Percentiles rank a stretch among this genome's conserved stretches.
These are phyloP conservation scores for Raddia distichophylla DNA, from an alignment of 176 grass and related monocot genomes.

Conservation along the genomic window DNA sequence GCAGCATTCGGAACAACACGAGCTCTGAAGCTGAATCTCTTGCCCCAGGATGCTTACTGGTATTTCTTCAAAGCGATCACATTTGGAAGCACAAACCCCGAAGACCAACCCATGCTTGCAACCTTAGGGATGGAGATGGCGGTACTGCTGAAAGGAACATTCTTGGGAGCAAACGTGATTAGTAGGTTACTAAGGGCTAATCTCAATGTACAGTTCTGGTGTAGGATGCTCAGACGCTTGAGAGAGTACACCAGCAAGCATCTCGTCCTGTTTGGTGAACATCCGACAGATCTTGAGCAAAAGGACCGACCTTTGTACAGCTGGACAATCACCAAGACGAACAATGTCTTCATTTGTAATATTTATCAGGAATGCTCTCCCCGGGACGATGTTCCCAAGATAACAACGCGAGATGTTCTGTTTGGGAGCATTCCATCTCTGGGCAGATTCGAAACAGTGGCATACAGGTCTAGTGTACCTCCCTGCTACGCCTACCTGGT, in stretches of 20 bases:
- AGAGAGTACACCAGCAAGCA: constrained; percentile 5
- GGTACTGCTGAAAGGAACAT: not conserved
- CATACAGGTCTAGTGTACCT: constrained; percentile 36
- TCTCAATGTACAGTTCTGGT: not conserved
- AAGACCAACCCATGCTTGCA: constrained; percentile 12
- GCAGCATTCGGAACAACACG: not conserved
- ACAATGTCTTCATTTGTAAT: not conserved
- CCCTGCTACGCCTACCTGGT: constrained; percentile 34
- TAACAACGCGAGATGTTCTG: not conserved
- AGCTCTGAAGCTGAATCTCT: not conserved
- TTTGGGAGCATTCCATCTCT: not conserved
- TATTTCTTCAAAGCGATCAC: constrained; percentile 41
- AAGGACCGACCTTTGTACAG: not conserved
- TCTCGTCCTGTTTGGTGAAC: constrained; percentile 8
- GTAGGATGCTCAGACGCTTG: not conserved
- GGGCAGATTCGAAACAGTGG: constrained; percentile 10
- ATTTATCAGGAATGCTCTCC: not conserved
- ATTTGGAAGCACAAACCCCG: constrained; percentile 40
- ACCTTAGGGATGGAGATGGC: constrained; percentile 13
- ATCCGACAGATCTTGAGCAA: not conserved
- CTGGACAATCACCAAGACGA: not conserved
- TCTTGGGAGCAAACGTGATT: not conserved
- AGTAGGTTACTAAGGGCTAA: constrained; percentile 20
- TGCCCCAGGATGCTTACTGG: constrained; percentile 40
- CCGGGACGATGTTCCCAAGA: not conserved